Percentiles rank a stretch among this genome's conserved stretches.
These are phyloP conservation scores for Suillus spraguei DNA, from an alignment of 768 basidiomycete species.

Conservation along the genomic window DNA sequence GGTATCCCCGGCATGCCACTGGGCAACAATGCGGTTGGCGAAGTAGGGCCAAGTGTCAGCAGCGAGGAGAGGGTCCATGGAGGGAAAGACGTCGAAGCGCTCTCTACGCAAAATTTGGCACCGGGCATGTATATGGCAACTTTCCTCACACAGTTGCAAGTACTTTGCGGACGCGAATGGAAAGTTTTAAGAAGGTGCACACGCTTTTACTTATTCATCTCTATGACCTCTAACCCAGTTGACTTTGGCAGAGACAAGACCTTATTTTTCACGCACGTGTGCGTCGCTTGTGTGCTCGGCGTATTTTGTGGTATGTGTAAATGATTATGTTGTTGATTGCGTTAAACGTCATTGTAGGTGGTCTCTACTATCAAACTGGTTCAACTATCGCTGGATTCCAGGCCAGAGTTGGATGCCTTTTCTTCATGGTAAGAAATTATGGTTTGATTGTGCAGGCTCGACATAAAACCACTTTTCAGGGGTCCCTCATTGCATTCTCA, in stretches of 20 bases:
- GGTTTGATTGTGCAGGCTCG: background rate
- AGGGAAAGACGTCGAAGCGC: slow-evolving; percentile 23
- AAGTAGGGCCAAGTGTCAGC: slow-evolving; percentile 11
- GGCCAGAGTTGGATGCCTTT: slow-evolving; percentile 88
- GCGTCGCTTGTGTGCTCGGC: slow-evolving; percentile 71
- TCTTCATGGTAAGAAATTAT: slow-evolving; percentile 71
- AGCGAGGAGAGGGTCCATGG: slow-evolving; percentile 19
- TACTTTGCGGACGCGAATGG: slow-evolving; percentile 83
- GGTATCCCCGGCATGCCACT: slow-evolving; percentile 35
- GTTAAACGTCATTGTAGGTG: slow-evolving; percentile 48
- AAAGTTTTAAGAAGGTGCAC: slow-evolving; percentile 70
- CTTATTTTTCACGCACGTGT: slow-evolving; percentile 78
- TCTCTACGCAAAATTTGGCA: slow-evolving; percentile 18
- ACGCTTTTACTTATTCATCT: background rate
- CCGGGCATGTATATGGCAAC: slow-evolving; percentile 62
- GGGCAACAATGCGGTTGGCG: slow-evolving; percentile 9
- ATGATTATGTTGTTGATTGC: slow-evolving; percentile 1
- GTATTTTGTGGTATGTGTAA: slow-evolving; percentile 74
- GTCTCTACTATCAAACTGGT: slow-evolving; percentile 82
- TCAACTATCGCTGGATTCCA: slow-evolving; percentile 92
- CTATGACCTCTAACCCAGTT: background rate
- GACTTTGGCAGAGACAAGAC: slow-evolving; percentile 68
- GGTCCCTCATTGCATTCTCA: slow-evolving; percentile 89
- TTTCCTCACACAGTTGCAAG: slow-evolving; percentile 88
- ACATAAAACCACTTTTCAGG: slow-evolving; percentile 44